Percentiles rank a stretch among this genome's conserved stretches.
Conservation (phyloP, 305 asterid genomes). For the Ruellia speciosa region DNA sequence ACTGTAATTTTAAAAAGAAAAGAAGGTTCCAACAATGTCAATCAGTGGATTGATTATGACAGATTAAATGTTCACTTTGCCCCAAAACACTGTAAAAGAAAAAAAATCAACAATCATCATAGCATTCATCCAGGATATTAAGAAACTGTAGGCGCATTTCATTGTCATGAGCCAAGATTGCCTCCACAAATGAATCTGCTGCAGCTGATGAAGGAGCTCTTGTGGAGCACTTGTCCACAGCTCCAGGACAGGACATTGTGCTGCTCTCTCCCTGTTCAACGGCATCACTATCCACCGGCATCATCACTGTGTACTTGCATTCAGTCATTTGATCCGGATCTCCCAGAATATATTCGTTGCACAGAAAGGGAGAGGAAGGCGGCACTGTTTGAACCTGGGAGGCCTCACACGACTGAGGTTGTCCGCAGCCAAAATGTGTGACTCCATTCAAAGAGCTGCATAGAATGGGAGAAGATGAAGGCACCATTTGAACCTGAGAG, state of each 20-base stretch:
- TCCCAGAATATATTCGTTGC: conserved; percentile 34
- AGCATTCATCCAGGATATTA: conserved; percentile 41
- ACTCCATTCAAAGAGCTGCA: conserved; percentile 24
- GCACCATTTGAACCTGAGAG: conserved; percentile 24
- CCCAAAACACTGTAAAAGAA: too few relatives aligned
- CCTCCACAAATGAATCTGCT: conserved; percentile 56
- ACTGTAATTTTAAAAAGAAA: too few relatives aligned
- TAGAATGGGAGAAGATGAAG: conserved; percentile 23
- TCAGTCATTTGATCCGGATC: conserved; percentile 25
- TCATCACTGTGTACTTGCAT: conserved; percentile 20
- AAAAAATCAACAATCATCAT: conserved; percentile 31
- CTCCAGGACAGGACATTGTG: too few relatives aligned
- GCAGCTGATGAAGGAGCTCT: conserved; percentile 28
- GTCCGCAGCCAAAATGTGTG: conserved; percentile 32
- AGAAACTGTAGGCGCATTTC: conserved; percentile 67
- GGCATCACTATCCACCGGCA: not conserved
- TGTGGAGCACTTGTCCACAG: conserved; percentile 1
- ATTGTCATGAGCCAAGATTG: conserved; percentile 61
- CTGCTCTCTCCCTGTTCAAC: not conserved
- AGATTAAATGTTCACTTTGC: too few relatives aligned
- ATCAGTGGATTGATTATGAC: too few relatives aligned
- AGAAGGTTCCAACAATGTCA: too few relatives aligned
- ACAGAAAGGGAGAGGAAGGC: conserved; percentile 28
- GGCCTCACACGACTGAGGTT: conserved; percentile 30
- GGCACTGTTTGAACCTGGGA: conserved; percentile 26